These are phyloP conservation scores for Sicyos baderoa DNA, from an alignment of 306 rosid species.

Conservation along the genomic window DNA sequence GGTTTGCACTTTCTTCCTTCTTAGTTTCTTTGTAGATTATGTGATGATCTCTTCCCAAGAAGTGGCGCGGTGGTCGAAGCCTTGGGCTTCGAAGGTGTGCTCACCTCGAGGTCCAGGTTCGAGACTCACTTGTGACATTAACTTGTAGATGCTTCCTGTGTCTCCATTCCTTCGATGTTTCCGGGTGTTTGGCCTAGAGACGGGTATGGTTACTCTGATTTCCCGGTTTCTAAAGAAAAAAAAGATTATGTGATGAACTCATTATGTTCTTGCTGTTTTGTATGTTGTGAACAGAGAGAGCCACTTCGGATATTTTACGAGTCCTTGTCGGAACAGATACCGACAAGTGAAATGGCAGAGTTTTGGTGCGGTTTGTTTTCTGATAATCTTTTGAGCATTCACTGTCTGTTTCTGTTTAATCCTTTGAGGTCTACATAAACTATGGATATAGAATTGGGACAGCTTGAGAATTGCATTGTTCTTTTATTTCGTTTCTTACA, in stretches of 20 bases:
- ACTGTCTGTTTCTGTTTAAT: constrained; percentile 1
- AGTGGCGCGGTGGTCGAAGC: no score
- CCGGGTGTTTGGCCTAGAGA: no score
- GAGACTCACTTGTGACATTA: no score
- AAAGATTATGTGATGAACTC: constrained; percentile 14
- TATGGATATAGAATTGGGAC: neutral
- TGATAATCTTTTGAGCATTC: constrained; percentile 17
- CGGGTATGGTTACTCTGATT: no score
- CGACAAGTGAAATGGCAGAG: constrained; percentile 86
- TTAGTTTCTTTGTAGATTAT: constrained; percentile 19
- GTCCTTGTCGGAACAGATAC: constrained; percentile 82
- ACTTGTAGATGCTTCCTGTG: no score
- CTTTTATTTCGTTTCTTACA: neutral
- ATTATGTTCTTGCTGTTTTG: constrained; percentile 12
- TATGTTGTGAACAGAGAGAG: constrained; percentile 62
- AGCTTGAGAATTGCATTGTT: neutral
- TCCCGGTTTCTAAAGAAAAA: no score
- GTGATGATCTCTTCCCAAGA: no score
- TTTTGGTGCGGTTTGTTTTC: constrained; percentile 50
- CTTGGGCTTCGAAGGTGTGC: no score
- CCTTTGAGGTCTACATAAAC: constrained; percentile 6
- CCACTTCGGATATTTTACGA: constrained; percentile 79
- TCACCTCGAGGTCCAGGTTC: no score
- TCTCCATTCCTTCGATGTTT: no score
- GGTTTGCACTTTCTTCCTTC: constrained; percentile 36